A percentile compares a stretch with the other conserved stretches of the same genome.
These are phyloP conservation scores for Gremmenia infestans DNA, from an alignment of 2,329 filamentous ascomycete species.

Conservation along the genomic window DNA sequence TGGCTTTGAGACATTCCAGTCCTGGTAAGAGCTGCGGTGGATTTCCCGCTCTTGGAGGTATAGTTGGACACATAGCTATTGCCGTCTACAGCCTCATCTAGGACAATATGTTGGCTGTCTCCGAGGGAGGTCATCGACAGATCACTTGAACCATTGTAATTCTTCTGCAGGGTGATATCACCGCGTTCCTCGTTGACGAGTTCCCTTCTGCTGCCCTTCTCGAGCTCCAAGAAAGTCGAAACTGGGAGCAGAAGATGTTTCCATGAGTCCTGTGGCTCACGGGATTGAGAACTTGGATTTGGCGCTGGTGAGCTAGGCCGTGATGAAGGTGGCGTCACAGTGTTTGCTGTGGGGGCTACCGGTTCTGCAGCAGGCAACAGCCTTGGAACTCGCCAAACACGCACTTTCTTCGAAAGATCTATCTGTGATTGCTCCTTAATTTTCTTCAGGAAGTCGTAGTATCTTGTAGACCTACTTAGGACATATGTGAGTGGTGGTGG, in stretches of 20 bases:
- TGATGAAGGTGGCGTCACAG: constrained; percentile 35
- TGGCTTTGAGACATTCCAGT: constrained; percentile 24
- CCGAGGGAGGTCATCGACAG: constrained; percentile 63
- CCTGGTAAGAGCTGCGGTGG: constrained; percentile 15
- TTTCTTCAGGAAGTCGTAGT: constrained; percentile 69
- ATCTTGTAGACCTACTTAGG: constrained; percentile 64
- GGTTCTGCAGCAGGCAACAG: constrained; percentile 24
- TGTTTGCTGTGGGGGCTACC: constrained; percentile 36
- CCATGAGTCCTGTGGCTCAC: constrained; percentile 36
- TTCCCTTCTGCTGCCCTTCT: constrained; percentile 60
- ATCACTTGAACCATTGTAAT: constrained; percentile 70
- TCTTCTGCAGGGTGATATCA: constrained; percentile 68
- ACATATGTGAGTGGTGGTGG: constrained; percentile 61
- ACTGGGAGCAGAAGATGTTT: constrained; percentile 42
- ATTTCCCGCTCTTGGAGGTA: constrained; percentile 22
- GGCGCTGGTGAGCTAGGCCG: constrained; percentile 25
- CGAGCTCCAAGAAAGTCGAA: constrained; percentile 56
- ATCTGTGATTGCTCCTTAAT: constrained; percentile 67
- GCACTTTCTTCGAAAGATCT: constrained; percentile 66
- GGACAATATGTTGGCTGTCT: constrained; percentile 71
- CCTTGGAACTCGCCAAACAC: constrained; percentile 42
- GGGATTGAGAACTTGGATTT: background rate
- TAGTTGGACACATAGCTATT: constrained; percentile 54
- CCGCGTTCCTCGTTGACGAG: constrained; percentile 46
- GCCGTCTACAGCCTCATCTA: constrained; percentile 69